Percentiles rank a stretch among this genome's conserved stretches.
These are phyloP conservation scores for Marasmius fiardii DNA, from an alignment of 1,284 basidiomycete genomes.

Conservation along the genomic window DNA sequence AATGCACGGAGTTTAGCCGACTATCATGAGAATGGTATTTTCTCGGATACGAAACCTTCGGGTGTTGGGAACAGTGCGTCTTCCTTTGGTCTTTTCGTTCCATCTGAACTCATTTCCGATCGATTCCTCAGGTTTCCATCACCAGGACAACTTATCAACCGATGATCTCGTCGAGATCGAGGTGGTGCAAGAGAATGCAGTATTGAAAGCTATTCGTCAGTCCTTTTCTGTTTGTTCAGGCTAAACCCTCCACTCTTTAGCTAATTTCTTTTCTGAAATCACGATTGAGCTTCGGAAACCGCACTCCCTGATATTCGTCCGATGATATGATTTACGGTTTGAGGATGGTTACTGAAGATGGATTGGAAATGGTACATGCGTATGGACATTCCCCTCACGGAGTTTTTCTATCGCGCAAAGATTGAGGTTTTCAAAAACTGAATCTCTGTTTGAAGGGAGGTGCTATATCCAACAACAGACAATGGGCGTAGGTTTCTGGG, in stretches of 20 bases:
- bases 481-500: background rate
- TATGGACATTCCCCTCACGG: conserved; percentile 1
- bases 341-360: background rate
- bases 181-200: background rate
- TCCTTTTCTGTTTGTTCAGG: background rate
- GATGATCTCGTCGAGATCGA: background rate
- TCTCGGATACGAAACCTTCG: background rate
- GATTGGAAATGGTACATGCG: background rate
- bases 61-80: background rate
- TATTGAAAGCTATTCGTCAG: background rate
- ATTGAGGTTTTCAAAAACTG: background rate
- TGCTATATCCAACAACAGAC: background rate
- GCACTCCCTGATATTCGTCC: background rate
- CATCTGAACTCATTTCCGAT: no score
- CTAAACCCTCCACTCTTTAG: background rate
- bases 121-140: background rate
- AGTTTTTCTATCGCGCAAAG: conserved; percentile 3
- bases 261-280: background rate
- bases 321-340: background rate
- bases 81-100: no score
- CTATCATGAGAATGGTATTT: conserved; percentile 1
- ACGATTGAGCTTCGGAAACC: background rate
- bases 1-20: background rate
- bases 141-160: background rate
- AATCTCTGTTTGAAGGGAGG: background rate